phyloP scores from a whole-genome alignment of 257 asterid species.

The Anisodus tanguticus region DNA sequence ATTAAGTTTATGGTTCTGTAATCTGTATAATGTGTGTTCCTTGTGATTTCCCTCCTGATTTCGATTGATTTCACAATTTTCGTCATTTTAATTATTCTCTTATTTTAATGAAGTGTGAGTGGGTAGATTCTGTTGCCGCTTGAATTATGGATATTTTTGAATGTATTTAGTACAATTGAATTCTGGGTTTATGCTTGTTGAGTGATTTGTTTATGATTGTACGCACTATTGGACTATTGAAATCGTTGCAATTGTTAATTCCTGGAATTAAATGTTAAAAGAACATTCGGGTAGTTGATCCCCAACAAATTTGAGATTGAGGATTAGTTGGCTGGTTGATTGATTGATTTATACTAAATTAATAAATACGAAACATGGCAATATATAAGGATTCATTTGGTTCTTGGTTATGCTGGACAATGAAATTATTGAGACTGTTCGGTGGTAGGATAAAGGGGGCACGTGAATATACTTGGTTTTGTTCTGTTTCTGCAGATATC shows the following conservation, averaged over 20 bases:
- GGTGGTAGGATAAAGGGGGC: background rate
- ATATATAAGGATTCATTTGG: background rate
- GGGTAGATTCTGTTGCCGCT: background rate
- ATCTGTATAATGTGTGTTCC: background rate
- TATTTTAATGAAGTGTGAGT: background rate
- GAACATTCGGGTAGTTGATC: background rate
- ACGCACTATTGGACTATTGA: background rate
- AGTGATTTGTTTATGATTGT: background rate
- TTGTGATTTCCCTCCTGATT: background rate
- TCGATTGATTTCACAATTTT: background rate
- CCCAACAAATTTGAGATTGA: background rate
- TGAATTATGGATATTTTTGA: background rate
- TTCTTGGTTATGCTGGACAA: background rate
- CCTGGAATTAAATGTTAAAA: background rate
- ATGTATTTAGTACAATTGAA: background rate
- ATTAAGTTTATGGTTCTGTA: background rate
- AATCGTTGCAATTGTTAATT: background rate
- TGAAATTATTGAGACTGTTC: background rate
- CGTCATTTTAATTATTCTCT: background rate
- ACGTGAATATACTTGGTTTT: background rate
- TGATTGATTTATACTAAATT: background rate
- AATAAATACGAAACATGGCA: background rate
- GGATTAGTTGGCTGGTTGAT: background rate
- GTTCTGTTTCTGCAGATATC: conserved; percentile 19
- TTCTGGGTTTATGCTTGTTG: conserved; percentile 15